Conservation (phyloP, 2,329 filamentous ascomycete species). For the Scolecobasidium constrictum region DNA sequence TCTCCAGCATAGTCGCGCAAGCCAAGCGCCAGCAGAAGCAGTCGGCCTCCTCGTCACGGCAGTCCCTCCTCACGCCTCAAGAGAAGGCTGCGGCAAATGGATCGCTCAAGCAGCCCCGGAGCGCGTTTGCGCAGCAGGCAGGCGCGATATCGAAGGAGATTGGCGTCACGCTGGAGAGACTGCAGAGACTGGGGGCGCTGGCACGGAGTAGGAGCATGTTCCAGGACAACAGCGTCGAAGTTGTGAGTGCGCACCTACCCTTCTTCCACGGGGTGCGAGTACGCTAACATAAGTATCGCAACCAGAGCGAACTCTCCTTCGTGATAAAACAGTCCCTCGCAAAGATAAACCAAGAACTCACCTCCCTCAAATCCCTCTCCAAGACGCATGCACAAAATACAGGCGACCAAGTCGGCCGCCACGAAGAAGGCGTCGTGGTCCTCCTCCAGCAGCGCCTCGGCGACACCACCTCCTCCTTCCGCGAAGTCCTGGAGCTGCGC, state of each 20-base stretch:
- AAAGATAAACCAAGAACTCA: constrained; percentile 76
- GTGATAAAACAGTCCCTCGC: constrained; percentile 97
- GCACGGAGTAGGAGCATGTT: constrained; percentile 96
- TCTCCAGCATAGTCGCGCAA: constrained; percentile 79
- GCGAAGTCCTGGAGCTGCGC: constrained; percentile 88
- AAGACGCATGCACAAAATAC: constrained; percentile 58
- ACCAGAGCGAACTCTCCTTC: constrained; percentile 91
- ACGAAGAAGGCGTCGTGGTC: constrained; percentile 95
- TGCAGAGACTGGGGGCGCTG: constrained; percentile 86
- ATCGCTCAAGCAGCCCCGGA: constrained; percentile 42
- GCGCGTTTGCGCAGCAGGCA: constrained; percentile 86
- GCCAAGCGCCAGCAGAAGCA: constrained; percentile 76
- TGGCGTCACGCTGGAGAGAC: constrained; percentile 82
- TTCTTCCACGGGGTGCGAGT: too few species aligned
- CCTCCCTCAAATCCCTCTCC: constrained; percentile 66
- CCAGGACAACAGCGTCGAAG: constrained; percentile 91
- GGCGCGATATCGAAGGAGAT: constrained; percentile 90
- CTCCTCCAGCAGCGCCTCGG: constrained; percentile 84
- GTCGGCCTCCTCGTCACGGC: constrained; percentile 59
- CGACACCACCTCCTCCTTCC: constrained; percentile 90
- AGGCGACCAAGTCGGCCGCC: constrained; percentile 74
- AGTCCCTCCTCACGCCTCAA: constrained; percentile 65
- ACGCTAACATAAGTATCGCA: too few species aligned
- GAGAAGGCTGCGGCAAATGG: constrained; percentile 51
- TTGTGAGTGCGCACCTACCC: too few species aligned